Evolutionary conservation across 108 stramenopile genomes (phyloP), one percentile per base, ranked within the genome.

Genomic region (Cafeteria roenbergensis): DNA sequence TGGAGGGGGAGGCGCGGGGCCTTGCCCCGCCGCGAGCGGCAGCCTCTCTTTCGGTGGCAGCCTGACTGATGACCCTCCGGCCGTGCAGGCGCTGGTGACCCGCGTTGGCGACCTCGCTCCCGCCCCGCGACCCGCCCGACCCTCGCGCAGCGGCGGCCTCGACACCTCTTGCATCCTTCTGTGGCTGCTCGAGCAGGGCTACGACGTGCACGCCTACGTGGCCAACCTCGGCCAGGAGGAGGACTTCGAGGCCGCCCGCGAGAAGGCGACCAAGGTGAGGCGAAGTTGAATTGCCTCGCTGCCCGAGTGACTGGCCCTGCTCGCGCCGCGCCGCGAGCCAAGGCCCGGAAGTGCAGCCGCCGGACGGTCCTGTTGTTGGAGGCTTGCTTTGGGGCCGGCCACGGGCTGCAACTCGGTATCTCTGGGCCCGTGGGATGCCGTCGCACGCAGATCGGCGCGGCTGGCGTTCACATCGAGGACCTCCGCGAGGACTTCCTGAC

Each of bases 151-250:
- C 29, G 96, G 96, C 57, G 95, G 95, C 34, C 87, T 98, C 52
- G 96, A 98, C 73, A 98, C 96, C 61, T 90, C 90, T 61, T 91
- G 93, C 48, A 94, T 94, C 73, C 89, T 98, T 63, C 92, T 90
- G 71, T 98, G 93, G 91, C 87, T 98, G 57, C 82, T 83, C 66
- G 94, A 94, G 59, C 93, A 95, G 76, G 96, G 96, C 58, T 98
- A 88, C 70, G 93, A 95, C 55, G 93, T 98, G 37, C 85, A 92
- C 65, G 91, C 91, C 72, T 95, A 92, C 82, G 89, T 89, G 77
- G 90, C 91, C 69, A 88, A 90, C 71, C 87, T 93, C 34, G 90
- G 92, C 53, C 89, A 90, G 79, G 84, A 84, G 64, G 87, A 89
- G 61, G 57, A 67, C 35, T 85, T 86, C 62, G 87, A 88, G 69